Conservation (phyloP, 495 filamentous ascomycete species). For the Rostrohypoxylon terebratum region DNA sequence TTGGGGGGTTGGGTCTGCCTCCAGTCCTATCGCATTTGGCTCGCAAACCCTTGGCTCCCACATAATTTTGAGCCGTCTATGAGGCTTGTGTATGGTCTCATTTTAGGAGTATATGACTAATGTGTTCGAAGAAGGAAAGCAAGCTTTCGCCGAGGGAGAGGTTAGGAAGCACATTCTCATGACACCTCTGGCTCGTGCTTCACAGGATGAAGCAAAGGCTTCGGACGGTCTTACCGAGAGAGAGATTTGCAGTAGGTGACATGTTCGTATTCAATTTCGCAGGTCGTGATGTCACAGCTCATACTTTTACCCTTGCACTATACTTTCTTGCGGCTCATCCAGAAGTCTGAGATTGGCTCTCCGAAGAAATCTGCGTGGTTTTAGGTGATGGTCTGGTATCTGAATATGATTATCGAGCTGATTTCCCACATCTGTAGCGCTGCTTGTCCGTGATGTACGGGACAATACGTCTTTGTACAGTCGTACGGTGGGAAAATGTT, state of each 20-base stretch:
- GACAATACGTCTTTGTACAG: slow-evolving; percentile 63
- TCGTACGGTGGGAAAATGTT: slow-evolving; percentile 52
- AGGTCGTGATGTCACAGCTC: slow-evolving; percentile 67
- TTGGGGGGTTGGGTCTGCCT: too few species aligned
- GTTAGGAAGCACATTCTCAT: slow-evolving; percentile 36
- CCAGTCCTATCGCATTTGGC: too few species aligned
- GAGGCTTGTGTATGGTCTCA: slow-evolving; percentile 45
- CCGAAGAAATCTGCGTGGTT: slow-evolving; percentile 42
- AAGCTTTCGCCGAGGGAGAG: slow-evolving; percentile 26
- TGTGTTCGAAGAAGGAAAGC: slow-evolving; percentile 39
- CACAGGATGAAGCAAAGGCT: slow-evolving; percentile 42
- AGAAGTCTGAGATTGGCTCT: slow-evolving; percentile 57
- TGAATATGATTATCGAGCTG: slow-evolving; percentile 55
- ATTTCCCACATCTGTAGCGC: slow-evolving; percentile 59
- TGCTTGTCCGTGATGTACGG: slow-evolving; percentile 64
- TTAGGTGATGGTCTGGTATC: slow-evolving; percentile 40
- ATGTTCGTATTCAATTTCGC: slow-evolving; percentile 67
- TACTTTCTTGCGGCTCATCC: slow-evolving; percentile 62
- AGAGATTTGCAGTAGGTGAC: slow-evolving; percentile 63
- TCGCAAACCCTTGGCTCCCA: slow-evolving; percentile 45
- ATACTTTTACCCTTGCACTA: slow-evolving; percentile 62
- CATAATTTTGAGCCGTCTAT: slow-evolving; percentile 41
- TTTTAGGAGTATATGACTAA: slow-evolving; percentile 48
- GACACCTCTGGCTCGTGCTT: slow-evolving; percentile 18
- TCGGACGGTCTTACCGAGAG: slow-evolving; percentile 23